Base-by-base conservation (phyloP, 176 grass and related monocot genomes). In the Otatea glauca region DNA sequence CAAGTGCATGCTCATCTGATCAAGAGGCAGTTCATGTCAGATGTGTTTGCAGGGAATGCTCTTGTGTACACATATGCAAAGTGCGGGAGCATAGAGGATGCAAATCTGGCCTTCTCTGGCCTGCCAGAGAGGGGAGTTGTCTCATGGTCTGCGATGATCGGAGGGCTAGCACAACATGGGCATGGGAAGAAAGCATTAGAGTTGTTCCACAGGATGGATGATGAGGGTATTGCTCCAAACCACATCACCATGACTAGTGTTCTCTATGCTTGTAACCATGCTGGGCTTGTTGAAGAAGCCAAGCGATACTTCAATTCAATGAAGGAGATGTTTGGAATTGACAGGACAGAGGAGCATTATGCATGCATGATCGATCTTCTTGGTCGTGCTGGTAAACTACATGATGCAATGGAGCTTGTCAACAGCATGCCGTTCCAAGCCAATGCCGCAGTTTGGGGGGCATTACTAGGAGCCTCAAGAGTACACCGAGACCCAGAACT, bases 131-230 rank as follows among this genome's bases (percentile, higher is more conserved):
- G 73, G 73, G 95, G 89, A 72, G 81, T 94, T 68, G 90, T 97
- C 70, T 94, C 95, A 73, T 98, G 92, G 95, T 95, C 95, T 82
- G 92, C 95, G n/a, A 95, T 98, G 95, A 98, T 98, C 13, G 91
- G 92, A 70, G 95, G 92, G 56, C 72, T 95, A 65, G 95, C 95
- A 59, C 91, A 98, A 64, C 95, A 98, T 86, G 95, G 92, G 25
- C 91, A 93, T 84, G 95, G 89, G 56, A 92, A 90, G 76, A 55
- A 74, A 53, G 92, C 93, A 6, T 87, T 98, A 54, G 76, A 86
- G 38, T 76, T 98, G 55, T 95, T 95, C 62, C 76, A 76, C n/a
- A 85, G 34, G 80, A 98, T 98, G 95, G 51, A 90, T 42, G 68
- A 89, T 54, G 89, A 92, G 79, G 83, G 91, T 1, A 75, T 92